phyloP scores from a whole-genome alignment of 768 basidiomycete genomes.

The Tylopilus sp. region DNA sequence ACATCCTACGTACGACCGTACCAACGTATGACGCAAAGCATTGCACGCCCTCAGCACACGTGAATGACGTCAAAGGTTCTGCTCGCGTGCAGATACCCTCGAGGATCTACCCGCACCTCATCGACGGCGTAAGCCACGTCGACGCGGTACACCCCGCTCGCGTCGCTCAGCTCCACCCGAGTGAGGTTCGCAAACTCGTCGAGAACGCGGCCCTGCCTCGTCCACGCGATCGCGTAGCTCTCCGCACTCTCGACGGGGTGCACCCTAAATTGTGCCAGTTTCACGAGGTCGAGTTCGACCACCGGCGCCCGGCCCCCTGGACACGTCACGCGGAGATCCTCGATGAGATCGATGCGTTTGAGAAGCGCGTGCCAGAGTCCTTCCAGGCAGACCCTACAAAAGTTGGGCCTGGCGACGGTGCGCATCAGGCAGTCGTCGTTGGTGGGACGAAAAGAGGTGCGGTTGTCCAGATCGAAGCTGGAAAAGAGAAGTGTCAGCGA shows the following conservation, averaged over 20 bases:
- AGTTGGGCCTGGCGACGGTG: slow-evolving; percentile 60
- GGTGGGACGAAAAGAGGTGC: slow-evolving; percentile 74
- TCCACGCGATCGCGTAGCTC: slow-evolving; percentile 57
- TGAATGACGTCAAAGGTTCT: slow-evolving; percentile 13
- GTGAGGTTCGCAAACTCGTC: slow-evolving; percentile 50
- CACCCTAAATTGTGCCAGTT: slow-evolving; percentile 56
- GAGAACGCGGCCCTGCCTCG: slow-evolving; percentile 44
- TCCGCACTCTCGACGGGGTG: slow-evolving; percentile 33
- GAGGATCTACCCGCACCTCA: slow-evolving; percentile 51
- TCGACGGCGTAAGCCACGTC: slow-evolving; percentile 51
- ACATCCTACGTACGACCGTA: slow-evolving; percentile 14
- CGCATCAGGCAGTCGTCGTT: slow-evolving; percentile 86
- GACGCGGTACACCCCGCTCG: slow-evolving; percentile 42
- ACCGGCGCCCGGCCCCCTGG: slow-evolving; percentile 26
- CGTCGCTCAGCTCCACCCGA: slow-evolving; percentile 37
- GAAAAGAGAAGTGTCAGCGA: too few relatives aligned
- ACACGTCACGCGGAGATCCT: slow-evolving; percentile 45
- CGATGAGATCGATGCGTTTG: slow-evolving; percentile 57
- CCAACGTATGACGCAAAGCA: background rate
- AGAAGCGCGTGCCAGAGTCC: slow-evolving; percentile 71
- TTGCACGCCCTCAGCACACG: background rate
- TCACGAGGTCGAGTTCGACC: slow-evolving; percentile 51
- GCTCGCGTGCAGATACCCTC: slow-evolving; percentile 29
- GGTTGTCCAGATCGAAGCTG: slow-evolving; percentile 57
- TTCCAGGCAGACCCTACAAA: slow-evolving; percentile 73